Percentiles rank a stretch among this genome's conserved stretches.
Conservation (phyloP, 352 stramenopile genomes). For the Pelagophyceae sp. region DNA sequence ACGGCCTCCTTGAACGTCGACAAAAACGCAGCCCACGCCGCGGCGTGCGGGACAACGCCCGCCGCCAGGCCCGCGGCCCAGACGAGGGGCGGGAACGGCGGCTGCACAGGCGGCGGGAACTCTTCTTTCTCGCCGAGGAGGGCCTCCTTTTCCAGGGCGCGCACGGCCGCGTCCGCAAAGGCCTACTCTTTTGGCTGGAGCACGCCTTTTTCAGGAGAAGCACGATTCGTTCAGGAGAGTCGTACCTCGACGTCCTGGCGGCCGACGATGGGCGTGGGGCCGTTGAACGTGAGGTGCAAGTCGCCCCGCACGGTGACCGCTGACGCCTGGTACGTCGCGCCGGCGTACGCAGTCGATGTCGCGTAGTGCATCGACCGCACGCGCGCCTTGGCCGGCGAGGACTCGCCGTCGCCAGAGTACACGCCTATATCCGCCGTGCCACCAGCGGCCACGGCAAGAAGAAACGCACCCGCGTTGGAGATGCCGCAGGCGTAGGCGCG, state of each 20-base stretch:
- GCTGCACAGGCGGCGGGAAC: constrained; percentile 29
- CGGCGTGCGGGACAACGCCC: constrained; percentile 36
- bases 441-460: too few species aligned
- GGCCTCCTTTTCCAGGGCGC: background rate
- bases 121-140: background rate
- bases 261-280: constrained; percentile 45
- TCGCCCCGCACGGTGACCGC: constrained; percentile 48
- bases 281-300: constrained; percentile 53
- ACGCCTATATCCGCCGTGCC: too few species aligned
- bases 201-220: too few species aligned
- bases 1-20: constrained; percentile 47
- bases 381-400: constrained; percentile 38
- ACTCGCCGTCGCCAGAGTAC: background rate
- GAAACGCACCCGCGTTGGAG: constrained; percentile 52
- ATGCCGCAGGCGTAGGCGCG: constrained; percentile 51
- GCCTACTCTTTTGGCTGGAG: too few species aligned
- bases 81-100: constrained; percentile 4
- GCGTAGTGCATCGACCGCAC: constrained; percentile 52
- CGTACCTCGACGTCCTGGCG: constrained; percentile 39
- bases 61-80: constrained; percentile 30
- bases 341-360: constrained; percentile 43
- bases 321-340: constrained; percentile 46
- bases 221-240: too few species aligned
- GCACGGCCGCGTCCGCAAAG: constrained; percentile 53
- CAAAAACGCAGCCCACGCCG: constrained; percentile 47